Conservation (phyloP, 108 stramenopile species). For the Discostella stelligeroides region DNA sequence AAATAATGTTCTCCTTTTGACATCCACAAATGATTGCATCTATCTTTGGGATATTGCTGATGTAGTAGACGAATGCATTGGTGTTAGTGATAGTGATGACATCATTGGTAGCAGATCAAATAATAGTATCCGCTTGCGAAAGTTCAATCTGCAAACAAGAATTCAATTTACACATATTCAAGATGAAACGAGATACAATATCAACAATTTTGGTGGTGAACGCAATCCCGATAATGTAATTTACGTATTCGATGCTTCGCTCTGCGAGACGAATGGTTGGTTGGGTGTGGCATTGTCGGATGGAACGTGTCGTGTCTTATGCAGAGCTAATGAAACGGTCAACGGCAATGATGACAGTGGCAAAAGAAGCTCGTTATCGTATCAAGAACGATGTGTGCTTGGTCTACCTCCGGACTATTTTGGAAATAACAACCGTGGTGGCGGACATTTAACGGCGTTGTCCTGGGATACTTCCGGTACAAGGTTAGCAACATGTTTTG, state of each 20-base stretch:
- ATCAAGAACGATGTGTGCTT: conserved; percentile 35
- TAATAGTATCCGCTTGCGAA: conserved; percentile 8
- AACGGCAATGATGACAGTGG: too few species aligned
- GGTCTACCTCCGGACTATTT: conserved; percentile 36
- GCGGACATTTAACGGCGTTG: conserved; percentile 78
- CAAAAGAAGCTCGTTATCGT: neutral
- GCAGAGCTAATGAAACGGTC: neutral
- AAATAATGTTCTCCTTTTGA: conserved; percentile 62
- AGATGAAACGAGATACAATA: neutral
- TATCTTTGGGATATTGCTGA: conserved; percentile 70
- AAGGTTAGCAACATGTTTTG: conserved; percentile 76
- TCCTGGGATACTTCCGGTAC: conserved; percentile 74
- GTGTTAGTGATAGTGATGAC: too few species aligned
- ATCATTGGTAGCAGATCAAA: too few species aligned
- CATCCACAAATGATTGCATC: conserved; percentile 79
- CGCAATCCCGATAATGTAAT: conserved; percentile 80
- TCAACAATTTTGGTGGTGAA: conserved; percentile 70
- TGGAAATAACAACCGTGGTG: conserved; percentile 4
- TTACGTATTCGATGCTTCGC: conserved; percentile 83
- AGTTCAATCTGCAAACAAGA: conserved; percentile 23
- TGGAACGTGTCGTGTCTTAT: conserved; percentile 60
- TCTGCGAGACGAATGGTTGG: conserved; percentile 69
- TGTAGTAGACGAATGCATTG: neutral
- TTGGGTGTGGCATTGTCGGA: conserved; percentile 84
- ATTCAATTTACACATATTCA: conserved; percentile 40